Evolutionary conservation across 176 grass and related monocot species (phyloP), one percentile per base, ranked within the genome.

Genomic region (Puccinellia tenuiflora): DNA sequence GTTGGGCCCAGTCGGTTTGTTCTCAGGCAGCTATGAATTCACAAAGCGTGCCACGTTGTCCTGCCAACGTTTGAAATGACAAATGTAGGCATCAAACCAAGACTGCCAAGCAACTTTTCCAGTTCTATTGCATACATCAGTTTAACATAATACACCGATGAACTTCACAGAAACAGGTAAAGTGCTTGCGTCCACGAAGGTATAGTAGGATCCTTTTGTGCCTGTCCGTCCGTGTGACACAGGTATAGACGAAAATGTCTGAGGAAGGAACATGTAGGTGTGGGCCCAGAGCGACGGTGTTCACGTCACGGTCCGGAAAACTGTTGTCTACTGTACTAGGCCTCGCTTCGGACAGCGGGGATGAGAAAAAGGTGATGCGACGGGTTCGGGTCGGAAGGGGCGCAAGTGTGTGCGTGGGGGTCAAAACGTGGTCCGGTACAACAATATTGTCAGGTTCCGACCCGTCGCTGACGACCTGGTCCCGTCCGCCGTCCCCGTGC

Each of bases 381-480:
- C 18, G 35, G 52, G 52, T 14, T 79, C 17, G 47, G 20, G 56
- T 40, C 31, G 51, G 50, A 39, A 40, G 3, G 18, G 61, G 9
- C 65, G 48, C 25, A 56, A 17, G 42, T 9, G 22, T 26, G 38
- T 3, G 53, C 30, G 69, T 12, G 46, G 1, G 38, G 54, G 28
- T 75, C 40, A 60, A 83, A 73, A 22, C 75, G 65, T 79, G 84
- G 64, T 21, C 84, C 65, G 51, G 20, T 54, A 29, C 60, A 63
- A 31, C 65, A 24, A 25, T 37, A 18, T 28, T 50, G 65, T 73
- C 76, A 52, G 30, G 21, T 59, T 60, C 76, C 76, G 42, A 30
- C 76, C 29, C 6, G 67, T 79, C 65, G 53, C 53, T 72, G 52
- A 61, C 65, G 38, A n/a, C 37, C 14, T n/a, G 65, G n/a, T 54